Base-by-base conservation (phyloP, 2,329 filamentous ascomycete genomes). In the Colletotrichum sublineola region DNA sequence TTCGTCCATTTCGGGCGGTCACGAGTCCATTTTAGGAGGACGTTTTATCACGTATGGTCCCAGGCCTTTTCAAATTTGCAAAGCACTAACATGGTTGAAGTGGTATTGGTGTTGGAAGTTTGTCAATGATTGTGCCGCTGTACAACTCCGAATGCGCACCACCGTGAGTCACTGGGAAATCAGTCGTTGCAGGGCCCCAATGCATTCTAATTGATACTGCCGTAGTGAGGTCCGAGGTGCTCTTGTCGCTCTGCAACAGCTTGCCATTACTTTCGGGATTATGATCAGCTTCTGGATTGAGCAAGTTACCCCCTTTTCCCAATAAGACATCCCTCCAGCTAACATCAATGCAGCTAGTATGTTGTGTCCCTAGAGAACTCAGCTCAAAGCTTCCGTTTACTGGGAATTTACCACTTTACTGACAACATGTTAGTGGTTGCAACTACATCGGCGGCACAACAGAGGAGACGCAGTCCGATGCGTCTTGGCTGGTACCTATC, bases 401-500 rank as follows among this genome's bases (percentile, higher is more conserved):
- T 24, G 71, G 77, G 65, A 77, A 79, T 9, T 14, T 8, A 2
- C 24, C 40, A 11, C 24, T 15, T 5, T 29, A 75, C 80, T 72
- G 79, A 80, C 75, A 83, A 80, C 5, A 36, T 38, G 9, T 64
- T 62, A 83, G 81, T 73, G 90, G 90, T 5, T 91, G 88, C 57
- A 91, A 93, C 77, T 91, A 87, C 78, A 92, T 93, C 58, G 91
- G 91, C 0, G 93, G 79, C 71, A 86, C 83, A 3, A 60, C 65
- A 0, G 71, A 80, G 77, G 84, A 80, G 1, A 76, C 75, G 1
- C 91, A 95, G 80, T 86, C 85, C 15, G 87, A 94, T 75, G 89
- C 90, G 0, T 91, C 93, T 0, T 96, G 93, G 93, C 86, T 94
- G 0, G 82, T 93, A 0, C 93, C 93, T 0, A 89, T 94, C 63